A percentile compares a stretch with the other conserved stretches of the same genome.
These are phyloP conservation scores for Citrus hindsii DNA, from an alignment of 345 rosid species.

Conservation along the genomic window DNA sequence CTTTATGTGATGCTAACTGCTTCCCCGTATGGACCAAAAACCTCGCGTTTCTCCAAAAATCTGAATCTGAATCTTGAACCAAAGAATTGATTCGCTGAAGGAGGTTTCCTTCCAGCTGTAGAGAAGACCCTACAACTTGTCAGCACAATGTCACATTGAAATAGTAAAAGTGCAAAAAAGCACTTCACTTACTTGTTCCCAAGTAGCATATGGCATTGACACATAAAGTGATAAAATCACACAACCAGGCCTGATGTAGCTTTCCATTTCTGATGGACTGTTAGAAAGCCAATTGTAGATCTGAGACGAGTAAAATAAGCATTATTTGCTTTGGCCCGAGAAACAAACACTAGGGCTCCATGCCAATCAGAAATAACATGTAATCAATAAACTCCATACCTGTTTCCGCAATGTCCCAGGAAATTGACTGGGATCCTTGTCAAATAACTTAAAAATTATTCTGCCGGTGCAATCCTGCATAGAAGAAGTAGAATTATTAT, in stretches of 20 bases:
- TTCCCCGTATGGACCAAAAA: constrained; percentile 67
- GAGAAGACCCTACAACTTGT: constrained; percentile 27
- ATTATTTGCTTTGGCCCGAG: not conserved
- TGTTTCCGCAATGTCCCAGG: constrained; percentile 63
- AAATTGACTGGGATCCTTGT: constrained; percentile 80
- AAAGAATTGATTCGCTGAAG: constrained; percentile 43
- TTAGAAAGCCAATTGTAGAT: constrained; percentile 83
- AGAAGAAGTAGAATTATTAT: constrained; percentile 9
- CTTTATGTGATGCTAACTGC: constrained; percentile 66
- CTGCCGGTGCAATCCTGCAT: constrained; percentile 67
- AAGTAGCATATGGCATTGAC: constrained; percentile 61
- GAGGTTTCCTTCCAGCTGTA: constrained; percentile 71
- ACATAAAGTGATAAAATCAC: constrained; percentile 75
- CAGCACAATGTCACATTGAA: constrained; percentile 18
- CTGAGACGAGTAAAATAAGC: constrained; percentile 34
- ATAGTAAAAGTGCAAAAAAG: not conserved
- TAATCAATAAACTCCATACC: constrained; percentile 31
- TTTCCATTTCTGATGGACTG: constrained; percentile 94
- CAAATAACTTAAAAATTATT: constrained; percentile 68
- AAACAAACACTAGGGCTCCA: constrained; percentile 1
- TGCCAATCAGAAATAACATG: not conserved
- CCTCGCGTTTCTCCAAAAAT: constrained; percentile 71
- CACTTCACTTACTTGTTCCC: constrained; percentile 73
- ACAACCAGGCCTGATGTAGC: constrained; percentile 95
- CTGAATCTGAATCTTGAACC: constrained; percentile 53